Percentiles rank a stretch among this genome's conserved stretches.
Evolutionary conservation across 345 rosid genomes (phyloP).

Genomic region (Gossypium sturtianum): DNA sequence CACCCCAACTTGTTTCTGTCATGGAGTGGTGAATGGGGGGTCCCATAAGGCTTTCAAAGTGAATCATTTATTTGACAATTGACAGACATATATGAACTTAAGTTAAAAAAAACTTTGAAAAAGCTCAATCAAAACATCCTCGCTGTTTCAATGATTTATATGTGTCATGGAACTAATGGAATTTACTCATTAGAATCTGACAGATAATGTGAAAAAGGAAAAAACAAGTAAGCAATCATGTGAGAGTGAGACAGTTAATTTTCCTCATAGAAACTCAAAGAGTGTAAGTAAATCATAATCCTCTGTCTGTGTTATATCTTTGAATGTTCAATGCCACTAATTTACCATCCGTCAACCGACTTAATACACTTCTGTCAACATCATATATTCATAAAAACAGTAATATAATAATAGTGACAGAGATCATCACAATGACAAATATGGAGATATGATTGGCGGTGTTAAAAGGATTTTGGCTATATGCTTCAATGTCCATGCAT

Average conservation of each 20-base stretch:
- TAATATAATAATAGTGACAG: neutral
- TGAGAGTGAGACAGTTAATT: conserved; percentile 2
- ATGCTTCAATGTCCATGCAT: conserved; percentile 3
- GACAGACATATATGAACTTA: conserved; percentile 19
- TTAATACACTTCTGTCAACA: neutral
- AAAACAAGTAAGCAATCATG: conserved; percentile 20
- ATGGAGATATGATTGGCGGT: neutral
- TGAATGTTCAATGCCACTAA: neutral
- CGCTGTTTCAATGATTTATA: conserved; percentile 19
- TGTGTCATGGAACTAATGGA: conserved; percentile 19
- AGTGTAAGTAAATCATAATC: neutral
- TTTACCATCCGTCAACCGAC: neutral
- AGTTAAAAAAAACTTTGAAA: conserved; percentile 11
- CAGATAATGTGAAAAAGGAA: conserved; percentile 7
- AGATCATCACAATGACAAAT: neutral
- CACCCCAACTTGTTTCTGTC: conserved; percentile 9
- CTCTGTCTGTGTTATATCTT: neutral
- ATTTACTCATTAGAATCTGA: conserved; percentile 26
- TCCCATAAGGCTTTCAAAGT: conserved; percentile 14
- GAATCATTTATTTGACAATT: conserved; percentile 13
- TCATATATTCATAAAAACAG: neutral
- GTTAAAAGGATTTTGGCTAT: neutral
- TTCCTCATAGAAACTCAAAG: neutral
- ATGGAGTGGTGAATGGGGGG: conserved; percentile 18
- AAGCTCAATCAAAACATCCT: conserved; percentile 18